A percentile compares a stretch with the other conserved stretches of the same genome.
These are phyloP conservation scores for Fusarium hostae DNA, from an alignment of 2,329 filamentous ascomycete species.

Conservation along the genomic window DNA sequence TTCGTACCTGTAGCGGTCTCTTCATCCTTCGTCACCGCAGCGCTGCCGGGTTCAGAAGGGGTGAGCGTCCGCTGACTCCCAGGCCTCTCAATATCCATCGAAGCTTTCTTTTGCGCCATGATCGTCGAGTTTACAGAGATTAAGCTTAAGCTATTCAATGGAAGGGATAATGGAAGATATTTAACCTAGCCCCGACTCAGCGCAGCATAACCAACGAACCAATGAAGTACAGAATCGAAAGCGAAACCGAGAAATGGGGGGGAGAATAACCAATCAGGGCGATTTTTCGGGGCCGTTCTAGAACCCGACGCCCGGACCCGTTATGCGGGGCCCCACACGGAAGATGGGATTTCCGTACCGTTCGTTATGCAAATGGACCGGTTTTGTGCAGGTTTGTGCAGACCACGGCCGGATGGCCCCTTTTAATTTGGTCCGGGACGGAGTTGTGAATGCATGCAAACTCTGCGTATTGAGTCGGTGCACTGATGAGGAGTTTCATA, in stretches of 20 bases:
- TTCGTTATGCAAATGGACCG: constrained; percentile 8
- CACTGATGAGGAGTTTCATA: fast-evolving
- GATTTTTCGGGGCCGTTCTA: not conserved
- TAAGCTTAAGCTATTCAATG: not conserved
- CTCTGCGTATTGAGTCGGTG: fast-evolving
- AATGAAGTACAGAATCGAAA: not conserved
- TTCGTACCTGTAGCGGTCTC: constrained; percentile 2
- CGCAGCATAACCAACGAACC: not conserved
- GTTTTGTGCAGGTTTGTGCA: constrained; percentile 17
- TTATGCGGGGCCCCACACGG: constrained; percentile 31
- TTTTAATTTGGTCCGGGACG: not conserved
- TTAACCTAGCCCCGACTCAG: constrained; percentile 6
- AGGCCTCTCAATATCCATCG: constrained; percentile 12
- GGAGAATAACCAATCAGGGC: not conserved
- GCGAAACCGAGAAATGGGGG: not conserved
- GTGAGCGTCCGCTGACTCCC: constrained; percentile 37
- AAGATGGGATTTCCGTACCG: constrained; percentile 6
- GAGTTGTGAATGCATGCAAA: not conserved
- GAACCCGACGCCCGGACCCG: not conserved
- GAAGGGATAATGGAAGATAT: not conserved
- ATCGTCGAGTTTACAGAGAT: not conserved
- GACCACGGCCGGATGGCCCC: not conserved
- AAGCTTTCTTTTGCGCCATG: not conserved
- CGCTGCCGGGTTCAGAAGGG: constrained; percentile 5
- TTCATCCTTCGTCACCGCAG: constrained; percentile 9